Base-by-base conservation (phyloP, 2,329 filamentous ascomycete species). In the Botryosphaeria agaves region DNA sequence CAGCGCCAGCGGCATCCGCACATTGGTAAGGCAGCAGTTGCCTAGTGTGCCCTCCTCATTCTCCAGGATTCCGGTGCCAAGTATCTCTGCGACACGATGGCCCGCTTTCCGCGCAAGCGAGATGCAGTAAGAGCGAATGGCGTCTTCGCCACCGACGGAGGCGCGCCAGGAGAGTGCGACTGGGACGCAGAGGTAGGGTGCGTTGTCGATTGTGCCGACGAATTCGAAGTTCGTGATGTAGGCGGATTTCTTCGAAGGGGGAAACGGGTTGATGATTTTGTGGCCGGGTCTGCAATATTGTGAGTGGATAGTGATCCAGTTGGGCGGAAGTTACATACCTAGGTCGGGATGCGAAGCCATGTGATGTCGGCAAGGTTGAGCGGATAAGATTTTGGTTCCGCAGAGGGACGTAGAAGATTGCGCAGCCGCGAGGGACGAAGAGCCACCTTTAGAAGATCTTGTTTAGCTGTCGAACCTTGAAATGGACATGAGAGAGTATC, bases 201-300 rank as follows among this genome's bases (percentile, higher is more conserved):
- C 61, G 36, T 69, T 73, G 43, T 94, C 84, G 4, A 73, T 51
- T 0, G 84, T 91, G 7, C 78, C 82, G 3, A 77, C 64, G 37
- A 76, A 87, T 42, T 83, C 70, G 44, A 93, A 93, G 26, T 74
- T 72, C 8, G 49, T 56, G 11, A 82, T 66, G 38, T 80, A 93
- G 1, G 51, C 45, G 6, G 66, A 64, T 42, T 76, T 75, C 5
- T 38, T 33, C 25, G 34, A 49, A n/a, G 52, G 45, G 2, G 59
- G 54, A 15, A 64, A 34, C 17, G 59, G 52, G 32, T 52, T 56
- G 17, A 46, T 41, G 27, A 48, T 38, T 5, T 14, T 19, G 8
- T 11, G 28, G 11, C 18, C 28, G n/a, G 28, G 28, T 8, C 25
- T 23, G 7, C 7, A 12, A 23, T 7, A 12, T 7, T 23, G 7